These are phyloP conservation scores for Kwoniella sp. DNA, from an alignment of 768 basidiomycete species.

Conservation along the genomic window DNA sequence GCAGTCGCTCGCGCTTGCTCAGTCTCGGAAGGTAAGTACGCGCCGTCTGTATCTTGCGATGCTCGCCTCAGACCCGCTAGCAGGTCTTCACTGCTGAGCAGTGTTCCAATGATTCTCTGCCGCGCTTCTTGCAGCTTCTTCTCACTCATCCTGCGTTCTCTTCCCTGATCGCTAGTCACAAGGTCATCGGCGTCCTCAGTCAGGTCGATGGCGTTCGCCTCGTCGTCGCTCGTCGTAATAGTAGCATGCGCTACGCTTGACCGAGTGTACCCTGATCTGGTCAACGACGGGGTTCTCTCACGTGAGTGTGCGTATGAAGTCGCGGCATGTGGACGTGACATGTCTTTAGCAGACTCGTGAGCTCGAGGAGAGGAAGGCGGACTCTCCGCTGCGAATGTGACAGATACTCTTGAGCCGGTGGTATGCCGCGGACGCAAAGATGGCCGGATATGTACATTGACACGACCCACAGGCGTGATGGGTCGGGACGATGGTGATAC, in stretches of 20 bases:
- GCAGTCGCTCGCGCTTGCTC: slow-evolving; percentile 22
- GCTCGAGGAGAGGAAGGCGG: slow-evolving; percentile 14
- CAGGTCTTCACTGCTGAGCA: slow-evolving; percentile 33
- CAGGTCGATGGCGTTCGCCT: slow-evolving; percentile 15
- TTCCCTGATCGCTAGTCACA: not conserved
- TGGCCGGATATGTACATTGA: slow-evolving; percentile 11
- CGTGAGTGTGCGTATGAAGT: slow-evolving; percentile 9
- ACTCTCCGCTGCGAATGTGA: slow-evolving; percentile 9
- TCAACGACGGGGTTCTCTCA: slow-evolving; percentile 35
- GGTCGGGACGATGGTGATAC: slow-evolving; percentile 17
- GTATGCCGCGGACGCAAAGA: slow-evolving; percentile 8
- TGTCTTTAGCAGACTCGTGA: not conserved
- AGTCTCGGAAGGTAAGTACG: not conserved
- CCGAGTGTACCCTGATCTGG: slow-evolving; percentile 29
- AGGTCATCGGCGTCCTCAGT: slow-evolving; percentile 23
- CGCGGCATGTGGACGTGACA: not conserved
- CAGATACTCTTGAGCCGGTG: slow-evolving; percentile 7
- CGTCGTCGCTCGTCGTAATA: slow-evolving; percentile 22
- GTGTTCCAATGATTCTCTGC: slow-evolving; percentile 29
- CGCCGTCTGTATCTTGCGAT: not conserved
- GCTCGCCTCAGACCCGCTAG: slow-evolving; percentile 18
- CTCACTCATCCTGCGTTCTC: slow-evolving; percentile 31
- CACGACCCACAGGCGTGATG: slow-evolving; percentile 9
- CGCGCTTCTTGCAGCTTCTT: slow-evolving; percentile 35
- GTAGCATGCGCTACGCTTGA: slow-evolving; percentile 28